Conservation (phyloP, 1,284 basidiomycete genomes). For the Trametes versicolor region DNA sequence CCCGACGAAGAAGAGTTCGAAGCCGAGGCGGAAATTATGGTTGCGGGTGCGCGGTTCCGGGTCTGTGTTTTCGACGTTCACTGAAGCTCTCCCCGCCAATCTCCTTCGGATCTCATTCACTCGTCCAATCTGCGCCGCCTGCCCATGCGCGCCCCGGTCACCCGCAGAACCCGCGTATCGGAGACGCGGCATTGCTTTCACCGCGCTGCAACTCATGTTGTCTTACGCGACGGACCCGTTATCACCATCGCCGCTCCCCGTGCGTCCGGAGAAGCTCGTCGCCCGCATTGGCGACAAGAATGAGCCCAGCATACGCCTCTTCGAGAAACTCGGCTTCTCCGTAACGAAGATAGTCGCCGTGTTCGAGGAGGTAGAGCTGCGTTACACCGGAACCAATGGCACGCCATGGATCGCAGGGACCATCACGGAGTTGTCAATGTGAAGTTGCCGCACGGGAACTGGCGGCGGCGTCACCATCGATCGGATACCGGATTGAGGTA, state of each 20-base stretch:
- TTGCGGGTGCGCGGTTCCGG: conserved; percentile 64
- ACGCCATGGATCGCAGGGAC: conserved; percentile 26
- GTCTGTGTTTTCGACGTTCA: conserved; percentile 8
- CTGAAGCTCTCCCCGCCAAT: conserved; percentile 15
- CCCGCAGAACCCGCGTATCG: conserved; percentile 64
- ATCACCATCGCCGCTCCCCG: conserved; percentile 46
- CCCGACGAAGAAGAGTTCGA: conserved; percentile 57
- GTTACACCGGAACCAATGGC: conserved; percentile 36
- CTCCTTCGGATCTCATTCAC: conserved; percentile 8
- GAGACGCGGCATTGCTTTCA: conserved; percentile 72
- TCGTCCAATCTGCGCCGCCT: not conserved
- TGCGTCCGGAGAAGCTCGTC: conserved; percentile 55
- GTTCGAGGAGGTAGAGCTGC: conserved; percentile 82
- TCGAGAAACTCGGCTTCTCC: conserved; percentile 74
- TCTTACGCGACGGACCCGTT: conserved; percentile 59
- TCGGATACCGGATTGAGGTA: not conserved
- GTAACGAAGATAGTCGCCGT: conserved; percentile 73
- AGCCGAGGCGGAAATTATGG: conserved; percentile 84
- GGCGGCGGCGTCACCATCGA: not conserved
- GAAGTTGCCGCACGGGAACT: not conserved
- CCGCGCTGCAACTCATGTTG: conserved; percentile 74
- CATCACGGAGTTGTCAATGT: conserved; percentile 8
- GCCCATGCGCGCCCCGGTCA: not conserved
- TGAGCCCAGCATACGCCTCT: conserved; percentile 64
- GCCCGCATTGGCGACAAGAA: conserved; percentile 66